Evolutionary conservation across 2,329 filamentous ascomycete species (phyloP).

Genomic region (Colletotrichum orbiculare): DNA sequence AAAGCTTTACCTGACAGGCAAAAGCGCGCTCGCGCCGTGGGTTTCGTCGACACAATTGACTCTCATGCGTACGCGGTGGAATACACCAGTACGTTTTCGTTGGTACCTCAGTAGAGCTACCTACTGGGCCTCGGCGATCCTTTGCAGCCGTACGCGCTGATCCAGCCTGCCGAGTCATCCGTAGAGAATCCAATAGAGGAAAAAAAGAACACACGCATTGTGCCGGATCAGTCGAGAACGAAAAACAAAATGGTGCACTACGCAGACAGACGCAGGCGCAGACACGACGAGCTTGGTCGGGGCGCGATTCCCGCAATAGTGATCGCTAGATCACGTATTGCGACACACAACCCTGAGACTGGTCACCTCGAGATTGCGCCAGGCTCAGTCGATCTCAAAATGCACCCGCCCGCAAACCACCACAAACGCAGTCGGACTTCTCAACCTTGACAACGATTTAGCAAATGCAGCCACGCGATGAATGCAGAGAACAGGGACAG

Average conservation of each 20-base stretch:
- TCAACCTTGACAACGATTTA: slow-evolving; percentile 21
- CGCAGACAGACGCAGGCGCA: neutral
- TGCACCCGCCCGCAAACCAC: slow-evolving; percentile 26
- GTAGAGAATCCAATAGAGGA: neutral
- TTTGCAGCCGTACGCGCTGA: slow-evolving; percentile 24
- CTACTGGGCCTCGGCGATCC: slow-evolving; percentile 14
- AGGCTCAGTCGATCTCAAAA: neutral
- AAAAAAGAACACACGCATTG: neutral
- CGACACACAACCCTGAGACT: slow-evolving; percentile 3
- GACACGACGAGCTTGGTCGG: neutral
- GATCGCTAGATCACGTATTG: slow-evolving; percentile 31
- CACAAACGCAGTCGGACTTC: slow-evolving; percentile 6
- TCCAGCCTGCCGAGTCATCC: neutral
- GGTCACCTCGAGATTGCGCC: slow-evolving; percentile 15
- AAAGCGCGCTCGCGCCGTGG: too few species aligned
- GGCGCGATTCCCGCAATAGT: slow-evolving; percentile 14
- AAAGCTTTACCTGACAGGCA: too few species aligned
- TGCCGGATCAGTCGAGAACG: too few species aligned
- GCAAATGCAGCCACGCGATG: slow-evolving; percentile 18
- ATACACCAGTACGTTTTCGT: neutral
- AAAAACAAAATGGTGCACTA: too few species aligned
- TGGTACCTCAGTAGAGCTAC: slow-evolving; percentile 29
- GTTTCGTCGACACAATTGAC: too few species aligned
- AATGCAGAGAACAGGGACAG: slow-evolving; percentile 10
- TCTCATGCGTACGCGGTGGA: too few species aligned